Percentiles rank a stretch among this genome's conserved stretches.
These are phyloP conservation scores for Phaeosphaeria sp. DNA, from an alignment of 2,329 filamentous ascomycete genomes.

Conservation along the genomic window DNA sequence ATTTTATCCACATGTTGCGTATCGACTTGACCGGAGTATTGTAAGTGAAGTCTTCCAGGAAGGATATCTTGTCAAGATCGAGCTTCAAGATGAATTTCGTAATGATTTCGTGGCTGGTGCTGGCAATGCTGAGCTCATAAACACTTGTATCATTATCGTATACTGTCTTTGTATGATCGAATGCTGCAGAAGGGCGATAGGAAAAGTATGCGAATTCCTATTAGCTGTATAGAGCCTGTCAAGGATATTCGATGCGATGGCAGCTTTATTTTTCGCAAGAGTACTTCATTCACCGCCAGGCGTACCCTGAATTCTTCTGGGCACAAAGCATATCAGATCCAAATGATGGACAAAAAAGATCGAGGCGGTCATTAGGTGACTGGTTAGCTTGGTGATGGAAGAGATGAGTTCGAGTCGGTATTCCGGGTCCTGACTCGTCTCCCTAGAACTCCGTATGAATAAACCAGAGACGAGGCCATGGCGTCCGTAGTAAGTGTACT, in stretches of 20 bases:
- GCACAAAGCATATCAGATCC: no score
- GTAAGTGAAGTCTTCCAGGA: conserved; percentile 56
- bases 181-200: conserved; percentile 40
- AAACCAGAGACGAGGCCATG: no score
- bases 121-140: conserved; percentile 43
- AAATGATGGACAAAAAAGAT: no score
- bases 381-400: no score
- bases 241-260: conserved; percentile 22
- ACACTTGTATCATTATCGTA: conserved; percentile 43
- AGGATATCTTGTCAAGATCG: conserved; percentile 28
- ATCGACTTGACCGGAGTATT: conserved; percentile 65
- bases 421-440: no score
- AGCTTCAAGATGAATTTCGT: conserved; percentile 52
- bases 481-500: no score
- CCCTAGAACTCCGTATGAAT: no score
- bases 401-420: no score
- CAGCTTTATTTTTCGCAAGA: conserved; percentile 34
- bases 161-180: conserved; percentile 44
- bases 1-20: conserved; percentile 56
- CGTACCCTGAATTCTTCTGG: background rate
- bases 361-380: no score
- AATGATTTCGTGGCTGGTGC: conserved; percentile 51
- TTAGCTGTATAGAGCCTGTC: conserved; percentile 50
- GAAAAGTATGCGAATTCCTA: conserved; percentile 50
- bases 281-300: conserved; percentile 26